Base-by-base conservation (phyloP, 352 stramenopile genomes). In the Aphanomyces euteiches region DNA sequence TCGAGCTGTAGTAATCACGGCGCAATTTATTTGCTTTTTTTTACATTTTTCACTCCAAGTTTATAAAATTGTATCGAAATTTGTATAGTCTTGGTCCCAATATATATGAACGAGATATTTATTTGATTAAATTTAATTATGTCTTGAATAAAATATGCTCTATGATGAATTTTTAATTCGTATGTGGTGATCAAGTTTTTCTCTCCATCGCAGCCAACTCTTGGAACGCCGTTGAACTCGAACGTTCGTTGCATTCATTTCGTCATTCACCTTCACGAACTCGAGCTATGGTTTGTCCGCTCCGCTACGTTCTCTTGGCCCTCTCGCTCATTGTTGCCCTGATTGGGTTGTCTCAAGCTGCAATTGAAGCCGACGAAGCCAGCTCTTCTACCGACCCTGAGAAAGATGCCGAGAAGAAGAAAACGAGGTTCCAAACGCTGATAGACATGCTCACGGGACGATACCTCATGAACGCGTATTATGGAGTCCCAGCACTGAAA, bases 381-480 rank as follows among this genome's bases (percentile, higher is more conserved):
- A 71, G 86, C 69, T 81, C 79, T 40, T 74, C 78, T 7, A 68
- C 86, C 41, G 79, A 78, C 2, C 15, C 19, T 37, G 54, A 66
- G 21, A 77, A 86, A 53, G 81, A 87, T 40, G 75, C 83, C n/a
- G 81, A 90, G 37, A 78, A 89, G 54, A 72, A 90, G 68, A 73
- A 75, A 28, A 71, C 78, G 57, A 68, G 75, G 34, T 74, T 92
- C 58, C 84, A 85, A 73, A 92, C 84, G 75, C 75, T 95, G 54
- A 59, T 93, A 15, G 85, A 93, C 73, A 95, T 95, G 87, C 85
- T 95, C 73, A 92, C 90, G 66, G 87, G 87, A 69, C 87, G 89
- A 60, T 95, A 95, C 73, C 74, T 95, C n/a, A 90, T 92, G 74
- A 81, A 95, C 74, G 84, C 85, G 7, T 95, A 79, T 75, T 87